phyloP scores from a whole-genome alignment of 2,329 filamentous ascomycete species.

The Penicillium sp. region DNA sequence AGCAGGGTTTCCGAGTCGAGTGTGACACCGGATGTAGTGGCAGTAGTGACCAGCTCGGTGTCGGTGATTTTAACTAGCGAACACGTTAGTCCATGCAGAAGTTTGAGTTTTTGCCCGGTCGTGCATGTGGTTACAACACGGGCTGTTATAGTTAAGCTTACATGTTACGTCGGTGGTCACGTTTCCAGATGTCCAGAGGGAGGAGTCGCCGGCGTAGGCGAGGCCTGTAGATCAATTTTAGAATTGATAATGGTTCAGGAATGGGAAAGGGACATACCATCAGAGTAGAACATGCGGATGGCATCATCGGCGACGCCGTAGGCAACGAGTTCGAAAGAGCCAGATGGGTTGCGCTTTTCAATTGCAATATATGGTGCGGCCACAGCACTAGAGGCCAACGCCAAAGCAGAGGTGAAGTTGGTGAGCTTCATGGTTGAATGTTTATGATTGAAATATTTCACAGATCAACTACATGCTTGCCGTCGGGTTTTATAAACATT shows the following conservation, averaged over 20 bases:
- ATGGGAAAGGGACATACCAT: constrained; percentile 5
- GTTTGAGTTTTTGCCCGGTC: not conserved
- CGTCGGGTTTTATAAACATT: not conserved
- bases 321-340: constrained; percentile 17
- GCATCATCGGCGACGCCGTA: constrained; percentile 7
- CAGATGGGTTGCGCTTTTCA: constrained; percentile 15
- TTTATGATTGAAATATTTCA: not conserved
- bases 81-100: not conserved
- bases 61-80: constrained; percentile 11
- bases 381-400: constrained; percentile 6
- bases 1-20: constrained; percentile 14
- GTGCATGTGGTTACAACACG: not conserved
- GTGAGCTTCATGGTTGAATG: constrained; percentile 10
- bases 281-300: constrained; percentile 17
- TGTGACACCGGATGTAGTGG: constrained; percentile 14
- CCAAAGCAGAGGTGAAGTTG: constrained; percentile 1
- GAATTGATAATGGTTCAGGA: not conserved
- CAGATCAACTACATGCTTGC: not conserved
- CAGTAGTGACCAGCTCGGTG: constrained; percentile 10
- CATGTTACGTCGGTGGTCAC: constrained; percentile 20
- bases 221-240: constrained; percentile 7
- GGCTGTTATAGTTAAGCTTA: not conserved
- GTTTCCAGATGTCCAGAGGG: constrained; percentile 14
- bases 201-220: constrained; percentile 20
- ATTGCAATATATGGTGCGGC: constrained; percentile 4